These are phyloP conservation scores for Verticillium zaregamsianum DNA, from an alignment of 2,329 filamentous ascomycete genomes.

Conservation along the genomic window DNA sequence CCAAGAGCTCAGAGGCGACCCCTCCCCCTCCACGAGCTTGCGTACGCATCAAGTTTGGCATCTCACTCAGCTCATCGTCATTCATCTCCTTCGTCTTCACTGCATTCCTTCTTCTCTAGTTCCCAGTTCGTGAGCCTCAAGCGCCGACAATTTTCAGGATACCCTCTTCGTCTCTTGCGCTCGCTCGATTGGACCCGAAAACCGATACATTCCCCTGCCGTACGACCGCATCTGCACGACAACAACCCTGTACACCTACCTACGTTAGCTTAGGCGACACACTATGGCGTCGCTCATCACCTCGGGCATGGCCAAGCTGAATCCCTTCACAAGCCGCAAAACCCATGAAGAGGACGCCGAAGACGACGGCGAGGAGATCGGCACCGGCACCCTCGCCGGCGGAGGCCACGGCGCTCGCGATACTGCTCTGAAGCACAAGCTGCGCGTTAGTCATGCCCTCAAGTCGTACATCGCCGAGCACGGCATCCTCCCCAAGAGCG, in stretches of 20 bases:
- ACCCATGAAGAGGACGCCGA: conserved; percentile 38
- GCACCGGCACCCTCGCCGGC: conserved; percentile 48
- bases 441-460: conserved; percentile 56
- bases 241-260: too few species aligned
- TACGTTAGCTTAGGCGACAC: too few species aligned
- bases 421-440: conserved; percentile 44
- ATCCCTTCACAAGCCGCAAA: conserved; percentile 27
- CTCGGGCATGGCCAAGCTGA: conserved; percentile 29
- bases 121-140: too few species aligned
- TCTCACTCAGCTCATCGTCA: background rate
- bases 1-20: background rate
- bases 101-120: background rate
- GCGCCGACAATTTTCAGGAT: background rate
- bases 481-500: conserved; percentile 46
- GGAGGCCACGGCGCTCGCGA: conserved; percentile 52
- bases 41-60: background rate
- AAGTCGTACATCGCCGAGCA: conserved; percentile 52
- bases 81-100: background rate
- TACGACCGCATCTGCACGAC: too few species aligned
- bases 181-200: background rate
- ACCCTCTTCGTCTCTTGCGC: background rate
- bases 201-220: too few species aligned
- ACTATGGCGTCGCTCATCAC: conserved; percentile 3
- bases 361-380: conserved; percentile 48
- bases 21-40: conserved; percentile 1